A percentile compares a stretch with the other conserved stretches of the same genome.
phyloP scores from a whole-genome alignment of 768 basidiomycete genomes.

The Lactarius deliciosus region DNA sequence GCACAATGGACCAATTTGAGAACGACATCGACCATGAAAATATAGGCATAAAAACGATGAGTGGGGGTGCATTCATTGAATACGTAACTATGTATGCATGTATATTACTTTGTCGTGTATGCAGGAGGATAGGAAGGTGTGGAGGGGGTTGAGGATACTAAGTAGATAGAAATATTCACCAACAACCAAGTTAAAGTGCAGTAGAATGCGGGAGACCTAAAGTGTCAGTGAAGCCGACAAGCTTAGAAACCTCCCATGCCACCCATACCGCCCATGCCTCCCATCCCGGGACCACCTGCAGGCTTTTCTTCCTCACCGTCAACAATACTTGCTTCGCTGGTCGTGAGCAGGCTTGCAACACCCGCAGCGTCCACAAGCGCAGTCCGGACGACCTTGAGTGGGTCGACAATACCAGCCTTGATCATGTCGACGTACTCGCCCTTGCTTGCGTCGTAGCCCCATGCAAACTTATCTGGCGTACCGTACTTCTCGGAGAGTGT shows the following conservation, averaged over 20 bases:
- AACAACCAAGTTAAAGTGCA: neutral
- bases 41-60: slow-evolving; percentile 16
- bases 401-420: slow-evolving; percentile 91
- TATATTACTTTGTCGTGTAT: slow-evolving; percentile 15
- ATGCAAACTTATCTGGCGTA: slow-evolving; percentile 70
- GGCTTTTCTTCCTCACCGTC: slow-evolving; percentile 84
- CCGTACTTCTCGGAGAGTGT: slow-evolving; percentile 72
- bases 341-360: slow-evolving; percentile 91
- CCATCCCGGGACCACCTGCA: slow-evolving; percentile 45
- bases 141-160: neutral
- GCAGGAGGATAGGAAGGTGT: neutral
- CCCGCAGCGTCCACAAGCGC: slow-evolving; percentile 90
- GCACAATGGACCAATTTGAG: too few species aligned
- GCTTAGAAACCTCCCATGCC: slow-evolving; percentile 55
- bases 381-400: slow-evolving; percentile 92
- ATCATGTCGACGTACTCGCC: slow-evolving; percentile 97
- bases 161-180: neutral
- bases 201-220: neutral
- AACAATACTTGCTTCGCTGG: slow-evolving; percentile 89
- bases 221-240: neutral
- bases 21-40: neutral
- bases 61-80: slow-evolving; percentile 25
- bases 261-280: slow-evolving; percentile 63
- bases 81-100: slow-evolving; percentile 21
- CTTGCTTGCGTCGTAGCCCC: slow-evolving; percentile 89